Conservation (phyloP, 306 rosid species). For the Malus sieversii region DNA sequence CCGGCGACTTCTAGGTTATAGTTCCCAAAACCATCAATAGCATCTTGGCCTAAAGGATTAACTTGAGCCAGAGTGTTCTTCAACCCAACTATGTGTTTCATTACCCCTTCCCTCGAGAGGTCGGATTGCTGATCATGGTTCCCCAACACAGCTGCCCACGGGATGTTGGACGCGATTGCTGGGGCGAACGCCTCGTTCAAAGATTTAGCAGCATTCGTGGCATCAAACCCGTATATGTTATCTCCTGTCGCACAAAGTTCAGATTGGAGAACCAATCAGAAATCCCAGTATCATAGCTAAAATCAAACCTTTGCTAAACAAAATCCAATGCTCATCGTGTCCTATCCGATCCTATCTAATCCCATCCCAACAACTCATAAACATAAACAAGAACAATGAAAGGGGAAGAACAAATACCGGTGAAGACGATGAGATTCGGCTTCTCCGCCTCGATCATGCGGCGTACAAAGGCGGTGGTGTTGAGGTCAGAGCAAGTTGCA, state of each 20-base stretch:
- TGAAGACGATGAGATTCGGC: constrained; percentile 84
- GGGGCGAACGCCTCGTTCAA: constrained; percentile 79
- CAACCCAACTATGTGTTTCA: constrained; percentile 69
- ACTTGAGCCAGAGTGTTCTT: constrained; percentile 60
- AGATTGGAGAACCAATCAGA: not conserved
- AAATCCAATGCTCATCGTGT: not conserved
- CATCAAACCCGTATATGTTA: constrained; percentile 59
- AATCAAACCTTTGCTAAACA: not conserved
- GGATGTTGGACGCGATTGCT: constrained; percentile 73
- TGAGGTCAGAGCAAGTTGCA: constrained; percentile 70
- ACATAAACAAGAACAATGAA: not conserved
- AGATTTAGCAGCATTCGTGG: constrained; percentile 63
- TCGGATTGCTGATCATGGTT: constrained; percentile 94
- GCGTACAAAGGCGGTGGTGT: constrained; percentile 57
- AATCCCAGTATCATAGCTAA: not conserved
- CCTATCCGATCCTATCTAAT: not conserved
- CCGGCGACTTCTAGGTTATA: constrained; percentile 78
- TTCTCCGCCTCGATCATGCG: constrained; percentile 90
- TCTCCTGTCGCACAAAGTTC: constrained; percentile 50
- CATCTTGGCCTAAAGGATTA: constrained; percentile 45
- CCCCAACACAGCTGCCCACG: constrained; percentile 89
- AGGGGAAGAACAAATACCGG: constrained; percentile 32
- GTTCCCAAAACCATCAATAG: constrained; percentile 89
- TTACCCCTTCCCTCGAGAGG: constrained; percentile 82
- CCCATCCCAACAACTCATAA: not conserved